A percentile compares a stretch with the other conserved stretches of the same genome.
phyloP scores from a whole-genome alignment of 345 rosid species.

The Draba incana region DNA sequence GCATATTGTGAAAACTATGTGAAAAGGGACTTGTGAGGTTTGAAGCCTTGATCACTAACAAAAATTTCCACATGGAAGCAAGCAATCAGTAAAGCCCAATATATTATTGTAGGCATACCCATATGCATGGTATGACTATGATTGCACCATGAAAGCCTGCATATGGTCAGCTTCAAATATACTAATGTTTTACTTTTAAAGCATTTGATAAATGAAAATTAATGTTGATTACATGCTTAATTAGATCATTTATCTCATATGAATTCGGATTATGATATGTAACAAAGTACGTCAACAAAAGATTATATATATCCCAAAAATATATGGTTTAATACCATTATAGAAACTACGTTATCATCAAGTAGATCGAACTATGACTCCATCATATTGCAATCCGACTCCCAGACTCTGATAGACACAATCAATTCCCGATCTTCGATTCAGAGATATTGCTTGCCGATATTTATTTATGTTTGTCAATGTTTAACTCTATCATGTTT shows the following conservation, averaged over 20 bases:
- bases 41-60: constrained; percentile 1
- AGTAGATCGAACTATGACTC: no score
- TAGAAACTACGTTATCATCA: no score
- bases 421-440: no score
- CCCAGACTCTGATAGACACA: no score
- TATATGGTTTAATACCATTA: no score
- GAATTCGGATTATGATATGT: not conserved
- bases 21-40: constrained; percentile 8
- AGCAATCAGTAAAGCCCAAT: constrained; percentile 12
- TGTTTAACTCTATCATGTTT: no score
- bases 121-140: constrained; percentile 16
- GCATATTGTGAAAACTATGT: not conserved
- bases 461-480: no score
- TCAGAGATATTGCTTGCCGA: no score
- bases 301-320: no score
- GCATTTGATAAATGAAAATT: not conserved
- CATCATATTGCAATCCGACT: no score
- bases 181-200: not conserved
- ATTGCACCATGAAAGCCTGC: constrained; percentile 6
- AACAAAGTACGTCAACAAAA: no score
- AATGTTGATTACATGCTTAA: not conserved
- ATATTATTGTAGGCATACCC: constrained; percentile 7
- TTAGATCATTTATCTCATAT: not conserved
- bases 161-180: not conserved
- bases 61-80: constrained; percentile 29